These are phyloP conservation scores for Saccharomycopsis hybrid DNA, from an alignment of 1,139 yeast species.

Conservation along the genomic window DNA sequence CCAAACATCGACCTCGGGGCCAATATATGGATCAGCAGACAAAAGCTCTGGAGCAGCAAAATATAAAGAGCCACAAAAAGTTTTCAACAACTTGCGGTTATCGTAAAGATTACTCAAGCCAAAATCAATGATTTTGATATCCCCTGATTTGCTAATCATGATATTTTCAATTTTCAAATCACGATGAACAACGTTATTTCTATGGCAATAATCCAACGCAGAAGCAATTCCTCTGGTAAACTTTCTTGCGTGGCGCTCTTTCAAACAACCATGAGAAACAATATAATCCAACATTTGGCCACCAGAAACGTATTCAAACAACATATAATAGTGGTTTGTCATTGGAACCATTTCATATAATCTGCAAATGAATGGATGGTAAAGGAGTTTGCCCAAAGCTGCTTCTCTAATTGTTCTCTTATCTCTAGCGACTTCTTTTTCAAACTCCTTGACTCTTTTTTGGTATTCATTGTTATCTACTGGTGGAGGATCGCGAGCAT, in stretches of 20 bases:
- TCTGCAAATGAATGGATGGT: slow-evolving; percentile 90
- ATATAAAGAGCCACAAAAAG: slow-evolving; percentile 95
- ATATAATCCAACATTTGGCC: slow-evolving; percentile 98
- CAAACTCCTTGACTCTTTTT: slow-evolving; percentile 66
- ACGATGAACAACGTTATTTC: slow-evolving; percentile 91
- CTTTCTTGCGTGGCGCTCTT: slow-evolving; percentile 90
- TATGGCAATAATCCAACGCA: slow-evolving; percentile 89
- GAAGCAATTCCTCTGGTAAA: slow-evolving; percentile 96
- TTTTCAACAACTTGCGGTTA: slow-evolving; percentile 65
- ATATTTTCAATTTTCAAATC: slow-evolving; percentile 95
- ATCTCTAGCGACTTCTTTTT: slow-evolving; percentile 86
- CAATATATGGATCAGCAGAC: slow-evolving; percentile 86
- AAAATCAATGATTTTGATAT: slow-evolving; percentile 91
- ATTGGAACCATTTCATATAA: slow-evolving; percentile 91
- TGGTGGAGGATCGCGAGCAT: slow-evolving; percentile 63
- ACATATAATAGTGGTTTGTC: slow-evolving; percentile 96
- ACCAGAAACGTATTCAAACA: slow-evolving; percentile 94
- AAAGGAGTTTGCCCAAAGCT: slow-evolving; percentile 80
- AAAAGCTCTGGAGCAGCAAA: slow-evolving; percentile 98
- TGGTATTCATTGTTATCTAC: slow-evolving; percentile 49
- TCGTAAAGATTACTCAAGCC: slow-evolving; percentile 88
- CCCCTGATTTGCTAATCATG: slow-evolving; percentile 89
- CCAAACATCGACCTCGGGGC: slow-evolving; percentile 99
- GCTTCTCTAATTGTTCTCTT: slow-evolving; percentile 92
- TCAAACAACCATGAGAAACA: slow-evolving; percentile 90